Evolutionary conservation across 179 eudicot genomes (phyloP).

Genomic region (Spinacia oleracea): DNA sequence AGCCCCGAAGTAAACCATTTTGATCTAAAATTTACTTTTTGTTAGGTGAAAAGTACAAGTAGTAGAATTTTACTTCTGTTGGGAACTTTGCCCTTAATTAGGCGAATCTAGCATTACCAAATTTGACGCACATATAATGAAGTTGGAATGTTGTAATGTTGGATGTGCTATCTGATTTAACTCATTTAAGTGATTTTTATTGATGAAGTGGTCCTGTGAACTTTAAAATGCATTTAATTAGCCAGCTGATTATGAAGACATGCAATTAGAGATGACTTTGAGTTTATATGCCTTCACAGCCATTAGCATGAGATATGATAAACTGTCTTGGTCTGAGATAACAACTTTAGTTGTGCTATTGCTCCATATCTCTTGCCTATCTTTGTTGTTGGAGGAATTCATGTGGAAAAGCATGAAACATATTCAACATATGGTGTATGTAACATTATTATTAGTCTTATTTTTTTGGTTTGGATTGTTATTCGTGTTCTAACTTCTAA

Average conservation of each 20-base stretch:
- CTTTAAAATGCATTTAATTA: constrained; percentile 1
- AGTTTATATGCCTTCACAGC: constrained; percentile 8
- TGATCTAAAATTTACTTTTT: background rate
- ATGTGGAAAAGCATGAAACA: background rate
- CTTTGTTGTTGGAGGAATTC: background rate
- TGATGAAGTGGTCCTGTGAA: constrained; percentile 6
- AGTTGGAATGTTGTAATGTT: background rate
- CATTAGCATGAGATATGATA: background rate
- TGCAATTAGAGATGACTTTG: constrained; percentile 8
- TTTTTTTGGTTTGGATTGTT: background rate
- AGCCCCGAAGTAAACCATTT: background rate
- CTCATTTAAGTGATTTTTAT: background rate
- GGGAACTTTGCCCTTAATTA: background rate
- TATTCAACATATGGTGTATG: background rate
- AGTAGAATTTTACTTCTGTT: background rate
- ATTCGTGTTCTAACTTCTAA: no score
- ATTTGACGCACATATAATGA: constrained; percentile 13
- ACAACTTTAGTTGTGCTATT: constrained; percentile 3
- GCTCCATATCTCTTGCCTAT: background rate
- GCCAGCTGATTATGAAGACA: constrained; percentile 6
- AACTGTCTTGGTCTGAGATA: background rate
- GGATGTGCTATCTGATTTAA: constrained; percentile 14
- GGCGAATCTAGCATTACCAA: constrained; percentile 9
- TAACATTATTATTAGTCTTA: background rate
- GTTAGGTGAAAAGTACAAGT: background rate